Percentiles rank a stretch among this genome's conserved stretches.
phyloP scores from a whole-genome alignment of 1,284 basidiomycete species.

The Fomitopsis pinicola region DNA sequence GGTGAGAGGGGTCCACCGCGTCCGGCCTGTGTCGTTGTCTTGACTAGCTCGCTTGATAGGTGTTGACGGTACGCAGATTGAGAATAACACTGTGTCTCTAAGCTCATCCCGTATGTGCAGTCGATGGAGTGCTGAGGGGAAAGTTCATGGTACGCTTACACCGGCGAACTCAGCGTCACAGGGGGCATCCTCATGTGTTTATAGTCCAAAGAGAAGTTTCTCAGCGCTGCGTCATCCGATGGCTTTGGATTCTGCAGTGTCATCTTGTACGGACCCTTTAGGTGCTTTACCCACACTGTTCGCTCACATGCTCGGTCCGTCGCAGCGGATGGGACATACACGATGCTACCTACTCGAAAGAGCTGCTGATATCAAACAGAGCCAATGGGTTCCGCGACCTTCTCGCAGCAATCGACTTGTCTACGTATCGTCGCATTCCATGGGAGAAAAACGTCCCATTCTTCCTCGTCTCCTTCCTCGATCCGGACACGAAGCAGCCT shows the following conservation, averaged over 20 bases:
- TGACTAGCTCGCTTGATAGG: conserved; percentile 33
- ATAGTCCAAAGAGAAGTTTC: conserved; percentile 88
- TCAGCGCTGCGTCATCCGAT: conserved; percentile 76
- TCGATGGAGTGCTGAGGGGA: conserved; percentile 91
- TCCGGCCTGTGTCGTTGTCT: background rate
- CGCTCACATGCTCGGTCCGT: background rate
- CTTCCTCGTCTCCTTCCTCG: conserved; percentile 88
- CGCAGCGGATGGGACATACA: conserved; percentile 85
- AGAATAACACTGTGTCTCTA: background rate
- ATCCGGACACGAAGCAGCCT: conserved; percentile 76
- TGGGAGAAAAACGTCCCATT: conserved; percentile 94
- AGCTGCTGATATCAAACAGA: conserved; percentile 87
- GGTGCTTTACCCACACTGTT: conserved; percentile 3
- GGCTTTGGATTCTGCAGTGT: conserved; percentile 94
- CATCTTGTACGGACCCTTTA: conserved; percentile 57
- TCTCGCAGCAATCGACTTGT: conserved; percentile 79
- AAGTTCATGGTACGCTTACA: conserved; percentile 78
- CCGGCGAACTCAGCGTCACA: background rate
- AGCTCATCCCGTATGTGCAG: conserved; percentile 32
- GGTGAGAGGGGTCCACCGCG: conserved; percentile 42
- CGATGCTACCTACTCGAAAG: conserved; percentile 77
- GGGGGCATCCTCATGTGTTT: background rate
- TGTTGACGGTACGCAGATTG: conserved; percentile 51
- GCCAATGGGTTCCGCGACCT: conserved; percentile 91
- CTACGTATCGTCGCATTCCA: conserved; percentile 82